A percentile compares a stretch with the other conserved stretches of the same genome.
Evolutionary conservation across 768 basidiomycete genomes (phyloP).

Genomic region (Mycena polygramma): DNA sequence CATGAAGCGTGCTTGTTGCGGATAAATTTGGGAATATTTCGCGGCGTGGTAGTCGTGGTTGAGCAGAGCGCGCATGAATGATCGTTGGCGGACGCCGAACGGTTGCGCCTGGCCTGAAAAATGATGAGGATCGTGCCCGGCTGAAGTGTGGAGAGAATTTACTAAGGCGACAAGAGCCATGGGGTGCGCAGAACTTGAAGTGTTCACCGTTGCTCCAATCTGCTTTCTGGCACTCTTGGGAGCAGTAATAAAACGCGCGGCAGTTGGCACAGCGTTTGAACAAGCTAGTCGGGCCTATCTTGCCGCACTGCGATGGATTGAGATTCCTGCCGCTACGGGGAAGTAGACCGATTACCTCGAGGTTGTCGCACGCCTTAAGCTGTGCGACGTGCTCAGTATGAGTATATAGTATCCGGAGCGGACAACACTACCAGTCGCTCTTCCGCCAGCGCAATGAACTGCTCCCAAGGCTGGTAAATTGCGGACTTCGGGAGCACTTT

Average conservation of each 20-base stretch:
- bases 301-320: neutral
- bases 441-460: neutral
- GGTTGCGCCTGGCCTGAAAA: neutral
- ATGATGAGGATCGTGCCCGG: neutral
- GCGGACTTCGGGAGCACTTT: neutral
- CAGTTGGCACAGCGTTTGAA: neutral
- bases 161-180: neutral
- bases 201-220: neutral
- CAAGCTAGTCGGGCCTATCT: neutral
- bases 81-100: neutral
- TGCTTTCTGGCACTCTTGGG: neutral
- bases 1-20: neutral
- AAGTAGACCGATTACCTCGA: neutral
- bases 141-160: neutral
- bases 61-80: neutral
- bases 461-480: neutral
- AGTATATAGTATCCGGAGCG: neutral
- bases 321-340: neutral
- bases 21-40: neutral
- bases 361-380: neutral
- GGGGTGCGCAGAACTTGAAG: neutral
- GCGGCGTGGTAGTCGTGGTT: neutral
- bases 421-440: neutral
- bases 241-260: neutral
- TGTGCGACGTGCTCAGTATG: neutral